Evolutionary conservation across 164 flowering plant genomes (phyloP), one percentile per base, ranked within the genome.

Genomic region (Amborella trichopoda): DNA sequence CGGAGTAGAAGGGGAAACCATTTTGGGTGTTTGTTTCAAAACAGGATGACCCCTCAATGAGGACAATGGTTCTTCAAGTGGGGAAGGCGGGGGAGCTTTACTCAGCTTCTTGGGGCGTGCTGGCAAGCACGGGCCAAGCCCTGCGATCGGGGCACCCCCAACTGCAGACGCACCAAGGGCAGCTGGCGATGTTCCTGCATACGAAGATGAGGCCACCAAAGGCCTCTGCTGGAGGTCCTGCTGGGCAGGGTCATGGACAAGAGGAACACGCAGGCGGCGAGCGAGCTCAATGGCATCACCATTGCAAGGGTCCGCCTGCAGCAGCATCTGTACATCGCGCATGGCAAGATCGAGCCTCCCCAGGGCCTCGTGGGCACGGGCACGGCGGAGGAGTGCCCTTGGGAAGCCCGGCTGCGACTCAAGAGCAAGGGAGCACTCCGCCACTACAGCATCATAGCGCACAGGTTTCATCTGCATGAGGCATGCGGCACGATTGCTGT

Each of bases 81-180:
- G 41, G 1, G 63, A 45, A 22, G 41, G 28, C 10, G 71, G 50
- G 18, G 63, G 50, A 16, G 21, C 44, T 6, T 21, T 19, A 5
- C 44, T 26, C 70, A 78, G 80, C 69, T 83, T 61, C 10, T 62
- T 77, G 0, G 95, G 80, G n/a, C 96, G 76, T 20, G 86, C 74
- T 2, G 96, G 96, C 50, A 91, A 70, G 60, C 83, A 74, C 4
- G 96, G 96, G 2, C 99, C 96, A 22, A 88, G 75, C 2, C 96
- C 96, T 21, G 65, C 72, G 68, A 87, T 59, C 13, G 96, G 96
- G 0, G 91, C 99, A 13, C 95, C 96, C 30, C 89, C 84, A 34
- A 84, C 91, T 0, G 95, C 96, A 33, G 96, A 84, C 28, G 96
- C 99, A 4, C 99, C 99, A 28, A 87, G 85, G 2, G 99, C 99